Evolutionary conservation across 139 green algal genomes (phyloP), one percentile per base, ranked within the genome.

Genomic region (Edaphochlamys debaryana): DNA sequence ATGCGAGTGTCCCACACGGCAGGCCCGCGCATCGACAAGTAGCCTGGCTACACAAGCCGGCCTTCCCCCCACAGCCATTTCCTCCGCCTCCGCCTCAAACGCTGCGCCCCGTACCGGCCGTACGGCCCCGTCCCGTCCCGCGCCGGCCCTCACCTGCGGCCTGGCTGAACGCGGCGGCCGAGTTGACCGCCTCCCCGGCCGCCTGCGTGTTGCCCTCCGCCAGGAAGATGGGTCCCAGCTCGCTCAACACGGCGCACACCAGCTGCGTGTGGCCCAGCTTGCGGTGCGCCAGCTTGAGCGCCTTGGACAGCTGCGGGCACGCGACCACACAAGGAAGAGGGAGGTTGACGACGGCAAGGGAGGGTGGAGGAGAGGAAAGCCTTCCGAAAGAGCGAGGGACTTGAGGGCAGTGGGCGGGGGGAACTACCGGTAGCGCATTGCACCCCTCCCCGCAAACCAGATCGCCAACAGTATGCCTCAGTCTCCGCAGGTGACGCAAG

Each of bases 221-320:
- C 63, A 82, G 42, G 8, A 74, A 64, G 32, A 36, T 73, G 76
- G 48, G 76, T 32, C 42, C 76, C 76, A 82, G 63, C 22, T 73
- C 29, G 42, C 52, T 52, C 22, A 82, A 63, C 23, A 82, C 58
- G 32, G 42, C 32, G 41, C 75, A 72, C 42, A 30, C 23, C 22
- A 88, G 32, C 70, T 90, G 86, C 37, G 76, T 71, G 77, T 86
- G 80, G 36, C 77, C 76, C 63, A 87, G 48, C 40, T 66, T 64
- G 29, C 56, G 42, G 77, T 87, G 77, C 3, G 86, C 81, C 29
- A 70, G 9, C 77, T 79, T 83, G 6, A 90, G 62, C 8, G 82
- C 86, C 34, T 67, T 70, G 42, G 69, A 75, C 52, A 90, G 81
- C 41, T 84, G 66, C 36, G 37, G 45, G 5, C 25, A 25, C 4